A percentile compares a stretch with the other conserved stretches of the same genome.
phyloP scores from a whole-genome alignment of 371 early-diverging fungal genomes.

The Mortierella sp. region DNA sequence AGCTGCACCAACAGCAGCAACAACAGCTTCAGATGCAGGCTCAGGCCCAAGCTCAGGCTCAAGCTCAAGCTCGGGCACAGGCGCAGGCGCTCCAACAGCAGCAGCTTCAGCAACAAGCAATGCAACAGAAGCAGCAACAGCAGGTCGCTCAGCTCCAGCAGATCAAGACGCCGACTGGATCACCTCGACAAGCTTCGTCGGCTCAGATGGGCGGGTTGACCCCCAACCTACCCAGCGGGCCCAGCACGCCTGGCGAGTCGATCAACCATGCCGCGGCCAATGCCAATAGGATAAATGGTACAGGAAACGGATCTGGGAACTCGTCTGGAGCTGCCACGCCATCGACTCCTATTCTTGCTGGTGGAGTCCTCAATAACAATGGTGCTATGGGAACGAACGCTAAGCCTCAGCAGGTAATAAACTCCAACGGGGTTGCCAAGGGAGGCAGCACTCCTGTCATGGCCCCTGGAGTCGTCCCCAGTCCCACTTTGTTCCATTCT shows the following conservation, averaged over 20 bases:
- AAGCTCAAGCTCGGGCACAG: constrained; percentile 37
- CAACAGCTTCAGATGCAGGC: constrained; percentile 64
- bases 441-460: constrained; percentile 47
- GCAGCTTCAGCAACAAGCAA: constrained; percentile 57
- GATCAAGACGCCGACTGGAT: constrained; percentile 55
- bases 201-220: constrained; percentile 58
- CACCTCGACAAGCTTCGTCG: constrained; percentile 49
- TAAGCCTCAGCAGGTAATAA: constrained; percentile 31
- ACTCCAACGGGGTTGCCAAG: constrained; percentile 25
- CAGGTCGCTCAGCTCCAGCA: constrained; percentile 53
- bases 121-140: constrained; percentile 48
- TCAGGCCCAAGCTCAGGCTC: constrained; percentile 60
- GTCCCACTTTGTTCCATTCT: constrained; percentile 49
- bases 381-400: constrained; percentile 10
- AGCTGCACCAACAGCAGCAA: constrained; percentile 61
- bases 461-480: constrained; percentile 42
- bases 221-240: constrained; percentile 50
- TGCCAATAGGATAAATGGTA: constrained; percentile 24
- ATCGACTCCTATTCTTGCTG: constrained; percentile 49
- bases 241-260: constrained; percentile 54
- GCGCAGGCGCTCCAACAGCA: constrained; percentile 51
- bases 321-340: constrained; percentile 54
- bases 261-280: constrained; percentile 28
- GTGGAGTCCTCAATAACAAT: constrained; percentile 26
- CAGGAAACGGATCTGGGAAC: constrained; percentile 44